phyloP scores from a whole-genome alignment of 129 eudicot genomes.

The Cynara cardunculus region DNA sequence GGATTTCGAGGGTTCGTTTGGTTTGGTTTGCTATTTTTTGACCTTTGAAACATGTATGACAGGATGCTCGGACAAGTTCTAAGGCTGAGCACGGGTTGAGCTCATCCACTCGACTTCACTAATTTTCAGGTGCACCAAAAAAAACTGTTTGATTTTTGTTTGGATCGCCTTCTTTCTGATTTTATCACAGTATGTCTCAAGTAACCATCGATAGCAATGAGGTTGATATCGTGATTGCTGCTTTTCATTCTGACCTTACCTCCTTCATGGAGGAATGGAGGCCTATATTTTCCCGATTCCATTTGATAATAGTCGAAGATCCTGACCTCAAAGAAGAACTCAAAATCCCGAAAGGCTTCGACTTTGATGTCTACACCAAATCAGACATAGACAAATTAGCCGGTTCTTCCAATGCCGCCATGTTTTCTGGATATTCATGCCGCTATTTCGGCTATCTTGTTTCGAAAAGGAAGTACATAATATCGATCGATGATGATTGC shows the following conservation, averaged over 20 bases:
- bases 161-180: background rate
- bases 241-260: conserved; percentile 68
- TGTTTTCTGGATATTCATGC: conserved; percentile 85
- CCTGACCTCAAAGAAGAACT: conserved; percentile 66
- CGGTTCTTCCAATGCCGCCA: conserved; percentile 45
- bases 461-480: conserved; percentile 57
- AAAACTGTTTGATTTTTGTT: background rate
- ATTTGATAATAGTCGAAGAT: conserved; percentile 80
- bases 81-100: conserved; percentile 15
- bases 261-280: conserved; percentile 86
- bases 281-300: conserved; percentile 71
- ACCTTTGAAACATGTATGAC: conserved; percentile 5
- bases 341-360: conserved; percentile 63
- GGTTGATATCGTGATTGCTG: conserved; percentile 91
- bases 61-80: conserved; percentile 87
- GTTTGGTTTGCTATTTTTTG: too few relatives aligned
- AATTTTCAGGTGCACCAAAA: background rate
- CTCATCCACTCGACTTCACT: background rate
- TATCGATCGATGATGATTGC: conserved; percentile 85
- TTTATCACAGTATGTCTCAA: conserved; percentile 55
- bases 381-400: conserved; percentile 52
- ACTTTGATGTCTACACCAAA: conserved; percentile 52
- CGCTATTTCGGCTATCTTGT: conserved; percentile 91
- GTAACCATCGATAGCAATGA: conserved; percentile 47
- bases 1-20: too few relatives aligned